These are phyloP conservation scores for Telopea speciosissima DNA, from an alignment of 177 flowering plant genomes.

Conservation along the genomic window DNA sequence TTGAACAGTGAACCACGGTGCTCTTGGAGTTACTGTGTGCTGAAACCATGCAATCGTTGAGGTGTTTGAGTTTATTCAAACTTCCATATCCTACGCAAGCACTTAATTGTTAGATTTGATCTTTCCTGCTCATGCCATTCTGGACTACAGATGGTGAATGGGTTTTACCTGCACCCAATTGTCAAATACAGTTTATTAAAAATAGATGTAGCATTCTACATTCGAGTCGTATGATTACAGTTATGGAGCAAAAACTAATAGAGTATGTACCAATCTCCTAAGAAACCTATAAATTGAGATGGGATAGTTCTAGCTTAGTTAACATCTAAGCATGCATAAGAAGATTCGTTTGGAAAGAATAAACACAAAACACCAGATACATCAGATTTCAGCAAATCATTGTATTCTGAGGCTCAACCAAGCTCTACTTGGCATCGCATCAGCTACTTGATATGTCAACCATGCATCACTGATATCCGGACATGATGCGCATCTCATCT, in stretches of 20 bases:
- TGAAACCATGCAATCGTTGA: too few relatives aligned
- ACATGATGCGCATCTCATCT: slow-evolving; percentile 41
- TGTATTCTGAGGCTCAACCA: neutral
- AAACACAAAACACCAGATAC: neutral
- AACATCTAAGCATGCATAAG: neutral
- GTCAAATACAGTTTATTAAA: neutral
- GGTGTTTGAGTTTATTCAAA: too few relatives aligned
- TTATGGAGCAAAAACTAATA: too few relatives aligned
- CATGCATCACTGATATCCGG: slow-evolving; percentile 19
- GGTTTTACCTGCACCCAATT: neutral
- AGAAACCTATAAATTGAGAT: too few relatives aligned
- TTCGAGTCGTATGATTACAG: too few relatives aligned
- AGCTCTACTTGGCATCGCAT: neutral
- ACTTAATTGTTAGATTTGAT: too few relatives aligned
- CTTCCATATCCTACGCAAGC: too few relatives aligned
- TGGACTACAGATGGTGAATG: too few relatives aligned
- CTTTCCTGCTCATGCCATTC: too few relatives aligned
- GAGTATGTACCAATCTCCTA: too few relatives aligned
- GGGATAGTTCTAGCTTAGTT: neutral
- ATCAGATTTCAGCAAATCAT: neutral
- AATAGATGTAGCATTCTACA: neutral
- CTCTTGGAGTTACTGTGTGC: too few relatives aligned
- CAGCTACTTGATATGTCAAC: slow-evolving; percentile 8
- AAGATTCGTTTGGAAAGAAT: neutral
- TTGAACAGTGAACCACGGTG: too few relatives aligned